Conservation (phyloP, 1,139 yeast genomes). For the Debaryomyces fabryi region DNA sequence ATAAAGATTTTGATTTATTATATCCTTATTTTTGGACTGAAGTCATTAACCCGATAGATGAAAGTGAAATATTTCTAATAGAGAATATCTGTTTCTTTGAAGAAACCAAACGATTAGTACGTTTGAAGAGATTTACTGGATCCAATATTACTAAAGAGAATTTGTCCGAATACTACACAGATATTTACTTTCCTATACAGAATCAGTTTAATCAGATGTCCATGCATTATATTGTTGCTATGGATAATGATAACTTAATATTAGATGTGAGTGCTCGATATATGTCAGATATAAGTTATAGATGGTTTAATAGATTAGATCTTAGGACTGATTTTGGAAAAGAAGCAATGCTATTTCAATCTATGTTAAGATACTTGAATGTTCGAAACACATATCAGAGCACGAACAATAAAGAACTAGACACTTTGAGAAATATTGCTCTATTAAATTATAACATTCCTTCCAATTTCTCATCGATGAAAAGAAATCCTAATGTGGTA, state of each 20-base stretch:
- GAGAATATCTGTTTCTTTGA: slow-evolving; percentile 39
- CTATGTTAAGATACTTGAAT: slow-evolving; percentile 29
- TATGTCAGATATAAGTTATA: slow-evolving; percentile 36
- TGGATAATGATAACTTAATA: slow-evolving; percentile 22
- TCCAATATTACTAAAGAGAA: slow-evolving; percentile 2
- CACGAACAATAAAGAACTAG: slow-evolving; percentile 23
- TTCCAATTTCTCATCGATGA: slow-evolving; percentile 30
- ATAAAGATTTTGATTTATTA: slow-evolving; percentile 38
- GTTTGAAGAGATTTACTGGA: slow-evolving; percentile 22
- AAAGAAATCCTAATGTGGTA: slow-evolving; percentile 34
- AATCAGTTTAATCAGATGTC: slow-evolving; percentile 35
- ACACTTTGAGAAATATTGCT: slow-evolving; percentile 27
- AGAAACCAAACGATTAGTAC: slow-evolving; percentile 29
- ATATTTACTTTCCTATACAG: slow-evolving; percentile 26
- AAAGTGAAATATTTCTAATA: slow-evolving; percentile 28
- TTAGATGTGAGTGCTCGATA: slow-evolving; percentile 41
- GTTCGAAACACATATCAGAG: slow-evolving; percentile 8
- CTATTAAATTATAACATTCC: slow-evolving; percentile 32
- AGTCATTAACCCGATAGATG: slow-evolving; percentile 35
- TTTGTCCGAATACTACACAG: slow-evolving; percentile 17
- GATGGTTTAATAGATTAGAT: slow-evolving; percentile 36
- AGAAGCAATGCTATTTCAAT: slow-evolving; percentile 28
- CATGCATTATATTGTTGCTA: slow-evolving; percentile 37
- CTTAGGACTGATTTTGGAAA: slow-evolving; percentile 35
- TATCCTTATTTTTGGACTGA: slow-evolving; percentile 49